Conservation (phyloP, 2,329 filamentous ascomycete genomes). For the Alternaria longipes region DNA sequence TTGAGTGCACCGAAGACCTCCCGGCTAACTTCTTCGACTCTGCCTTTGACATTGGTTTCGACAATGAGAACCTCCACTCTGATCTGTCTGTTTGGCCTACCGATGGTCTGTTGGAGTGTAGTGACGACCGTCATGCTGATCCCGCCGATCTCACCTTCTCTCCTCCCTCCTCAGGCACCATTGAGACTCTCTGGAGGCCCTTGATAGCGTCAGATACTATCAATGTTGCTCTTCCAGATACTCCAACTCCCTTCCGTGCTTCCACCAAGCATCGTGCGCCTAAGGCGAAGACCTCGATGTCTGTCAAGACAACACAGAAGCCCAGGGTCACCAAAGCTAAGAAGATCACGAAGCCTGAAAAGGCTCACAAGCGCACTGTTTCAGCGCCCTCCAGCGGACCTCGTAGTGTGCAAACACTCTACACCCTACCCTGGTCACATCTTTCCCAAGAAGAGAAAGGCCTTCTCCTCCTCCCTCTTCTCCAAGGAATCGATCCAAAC, state of each 20-base stretch:
- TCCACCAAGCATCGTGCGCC: not conserved
- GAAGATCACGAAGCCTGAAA: conserved; percentile 10
- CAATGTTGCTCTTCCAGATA: not conserved
- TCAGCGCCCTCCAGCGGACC: not conserved
- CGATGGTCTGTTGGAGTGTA: not conserved
- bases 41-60: not conserved
- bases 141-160: not conserved
- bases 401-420: conserved; percentile 16
- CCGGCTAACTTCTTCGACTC: not conserved
- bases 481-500: conserved; percentile 29
- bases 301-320: conserved; percentile 1
- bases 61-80: not conserved
- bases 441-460: conserved; percentile 28
- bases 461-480: conserved; percentile 28
- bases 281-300: not conserved
- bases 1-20: not conserved
- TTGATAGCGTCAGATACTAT: not conserved
- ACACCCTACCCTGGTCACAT: conserved; percentile 16
- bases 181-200: conserved; percentile 3
- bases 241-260: not conserved
- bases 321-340: not conserved
- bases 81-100: conserved; percentile 4
- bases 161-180: not conserved
- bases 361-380: conserved; percentile 4
- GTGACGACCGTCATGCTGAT: no score